Evolutionary conservation across 768 basidiomycete species (phyloP), one percentile per base, ranked within the genome.

Genomic region (Mycena filopes): DNA sequence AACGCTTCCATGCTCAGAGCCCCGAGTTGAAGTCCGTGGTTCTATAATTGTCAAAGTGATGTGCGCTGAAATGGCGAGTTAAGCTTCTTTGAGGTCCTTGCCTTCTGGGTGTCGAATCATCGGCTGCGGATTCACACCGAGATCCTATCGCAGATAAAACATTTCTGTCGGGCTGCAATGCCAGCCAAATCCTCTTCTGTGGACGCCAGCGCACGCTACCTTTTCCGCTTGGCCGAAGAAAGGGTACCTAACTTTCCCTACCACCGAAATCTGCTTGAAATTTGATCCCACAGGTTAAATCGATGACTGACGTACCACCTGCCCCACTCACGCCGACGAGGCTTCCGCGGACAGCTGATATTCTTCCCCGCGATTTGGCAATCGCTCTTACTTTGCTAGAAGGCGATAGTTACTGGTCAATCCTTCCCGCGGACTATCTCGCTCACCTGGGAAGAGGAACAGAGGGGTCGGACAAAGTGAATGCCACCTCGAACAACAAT

Each of bases 321-420:
- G 7, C 23, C 55, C 10, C 70, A 75, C 15, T 65, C 71, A 42
- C 71, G 74, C 25, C 75, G 68, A 36, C 70, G 75, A 73, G 66
- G 56, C 60, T 78, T 54, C 71, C 74, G 26, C 63, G 73, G 56
- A 69, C 79, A 6, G 68, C 76, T 8, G 74, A 82, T 38, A 74
- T 83, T 46, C 72, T 70, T 13, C 81, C 83, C 1, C 61, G 70
- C 11, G 81, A 81, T 63, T 75, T 85, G 5, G 84, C 84, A 2
- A 75, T 79, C 47, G 82, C 79, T 1, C 76, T 85, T 15, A 78
- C 83, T 3, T 67, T 83, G 13, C 72, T 84, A 13, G 84, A 85
- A 70, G 80, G 81, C 20, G 81, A 83, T 58, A 74, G 70, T 54
- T 84, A 80, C 66, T 71, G 69, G 21, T 69, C 74, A 23, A 77